Evolutionary conservation across 2,329 filamentous ascomycete species (phyloP).

Genomic region (Phaeosphaeria sp.): DNA sequence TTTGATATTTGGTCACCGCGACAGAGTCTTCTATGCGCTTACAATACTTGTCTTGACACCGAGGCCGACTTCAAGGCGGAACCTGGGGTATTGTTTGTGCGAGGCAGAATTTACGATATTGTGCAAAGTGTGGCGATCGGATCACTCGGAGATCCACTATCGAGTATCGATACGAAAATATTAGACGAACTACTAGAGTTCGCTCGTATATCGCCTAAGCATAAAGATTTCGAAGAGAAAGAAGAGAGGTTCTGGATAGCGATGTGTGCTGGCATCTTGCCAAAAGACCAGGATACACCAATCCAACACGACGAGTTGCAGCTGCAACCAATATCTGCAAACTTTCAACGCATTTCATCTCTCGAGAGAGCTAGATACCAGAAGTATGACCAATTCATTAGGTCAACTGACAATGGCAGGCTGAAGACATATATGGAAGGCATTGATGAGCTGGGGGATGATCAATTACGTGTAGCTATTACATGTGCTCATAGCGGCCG

Average conservation of each 20-base stretch:
- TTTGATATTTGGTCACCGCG: neutral
- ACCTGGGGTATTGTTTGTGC: neutral
- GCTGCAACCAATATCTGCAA: neutral
- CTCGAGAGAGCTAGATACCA: neutral
- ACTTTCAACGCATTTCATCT: neutral
- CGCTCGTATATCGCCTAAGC: neutral
- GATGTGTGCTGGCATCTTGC: neutral
- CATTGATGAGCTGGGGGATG: neutral
- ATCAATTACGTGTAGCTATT: neutral
- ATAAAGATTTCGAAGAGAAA: too few relatives aligned
- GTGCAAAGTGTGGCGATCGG: neutral
- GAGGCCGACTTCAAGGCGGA: neutral
- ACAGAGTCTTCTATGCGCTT: neutral
- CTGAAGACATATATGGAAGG: neutral
- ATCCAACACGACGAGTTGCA: neutral
- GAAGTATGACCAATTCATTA: neutral
- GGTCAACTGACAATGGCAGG: neutral
- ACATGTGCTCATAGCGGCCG: neutral
- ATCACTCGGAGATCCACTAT: neutral
- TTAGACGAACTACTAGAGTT: neutral
- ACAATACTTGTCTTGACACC: neutral
- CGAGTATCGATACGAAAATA: neutral
- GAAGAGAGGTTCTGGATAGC: neutral
- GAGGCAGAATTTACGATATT: neutral
- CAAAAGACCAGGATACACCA: neutral